A percentile compares a stretch with the other conserved stretches of the same genome.
Conservation (phyloP, 805 yeast genomes). For the Barnettozyma vustinii region DNA sequence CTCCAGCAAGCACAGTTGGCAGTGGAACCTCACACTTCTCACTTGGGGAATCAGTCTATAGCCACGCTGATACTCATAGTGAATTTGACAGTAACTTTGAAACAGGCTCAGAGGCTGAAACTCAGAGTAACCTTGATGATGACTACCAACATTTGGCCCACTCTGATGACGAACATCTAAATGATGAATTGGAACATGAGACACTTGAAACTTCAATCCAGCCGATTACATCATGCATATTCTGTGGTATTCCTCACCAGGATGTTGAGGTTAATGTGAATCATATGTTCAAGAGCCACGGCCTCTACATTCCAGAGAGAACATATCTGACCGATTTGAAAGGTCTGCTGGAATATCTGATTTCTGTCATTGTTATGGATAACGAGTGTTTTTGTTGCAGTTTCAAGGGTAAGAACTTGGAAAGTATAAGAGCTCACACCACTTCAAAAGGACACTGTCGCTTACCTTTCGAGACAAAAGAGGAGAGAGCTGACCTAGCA, state of each 20-base stretch:
- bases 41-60: conserved; percentile 39
- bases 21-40: conserved; percentile 55
- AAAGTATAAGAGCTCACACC: conserved; percentile 89
- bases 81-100: conserved; percentile 34
- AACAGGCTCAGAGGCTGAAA: conserved; percentile 47
- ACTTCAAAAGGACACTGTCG: conserved; percentile 78
- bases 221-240: conserved; percentile 48
- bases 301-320: conserved; percentile 83
- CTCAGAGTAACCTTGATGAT: conserved; percentile 33
- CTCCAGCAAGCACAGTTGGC: conserved; percentile 50
- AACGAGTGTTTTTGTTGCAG: conserved; percentile 77
- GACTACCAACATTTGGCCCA: conserved; percentile 22
- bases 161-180: conserved; percentile 20
- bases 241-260: conserved; percentile 47
- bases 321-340: conserved; percentile 58
- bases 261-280: conserved; percentile 55
- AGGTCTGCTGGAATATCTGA: conserved; percentile 72
- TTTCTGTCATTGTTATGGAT: conserved; percentile 78
- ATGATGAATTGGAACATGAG: conserved; percentile 15
- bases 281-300: conserved; percentile 79
- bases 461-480: conserved; percentile 80
- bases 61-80: conserved; percentile 29
- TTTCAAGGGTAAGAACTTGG: conserved; percentile 78
- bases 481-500: conserved; percentile 69
- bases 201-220: conserved; percentile 28